phyloP scores from a whole-genome alignment of 2,329 filamentous ascomycete genomes.

The Herpotrichia juniperi region DNA sequence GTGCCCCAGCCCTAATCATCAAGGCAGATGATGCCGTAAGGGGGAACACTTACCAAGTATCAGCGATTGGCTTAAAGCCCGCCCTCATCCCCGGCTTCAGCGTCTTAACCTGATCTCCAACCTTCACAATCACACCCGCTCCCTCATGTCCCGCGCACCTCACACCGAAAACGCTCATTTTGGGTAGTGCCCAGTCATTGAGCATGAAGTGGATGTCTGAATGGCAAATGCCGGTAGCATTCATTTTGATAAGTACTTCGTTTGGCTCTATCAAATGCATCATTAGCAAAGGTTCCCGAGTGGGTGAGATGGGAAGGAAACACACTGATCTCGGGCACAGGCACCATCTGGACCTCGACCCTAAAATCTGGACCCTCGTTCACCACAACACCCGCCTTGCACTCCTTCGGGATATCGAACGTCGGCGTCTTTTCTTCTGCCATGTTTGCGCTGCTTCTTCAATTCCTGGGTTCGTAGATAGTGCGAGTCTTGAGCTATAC shows the following conservation, averaged over 20 bases:
- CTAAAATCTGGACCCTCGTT: slow-evolving; percentile 58
- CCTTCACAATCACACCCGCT: slow-evolving; percentile 63
- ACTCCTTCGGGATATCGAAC: slow-evolving; percentile 55
- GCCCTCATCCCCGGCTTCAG: slow-evolving; percentile 50
- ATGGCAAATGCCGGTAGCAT: slow-evolving; percentile 64
- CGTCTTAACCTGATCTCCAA: slow-evolving; percentile 59
- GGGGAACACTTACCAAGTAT: slow-evolving; percentile 11
- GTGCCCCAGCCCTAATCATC: background rate
- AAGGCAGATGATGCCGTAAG: background rate
- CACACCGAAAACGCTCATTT: slow-evolving; percentile 48
- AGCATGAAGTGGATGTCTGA: slow-evolving; percentile 65
- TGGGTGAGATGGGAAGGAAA: background rate
- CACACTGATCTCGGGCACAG: slow-evolving; percentile 55
- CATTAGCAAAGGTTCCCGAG: no score
- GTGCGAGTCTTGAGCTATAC: no score
- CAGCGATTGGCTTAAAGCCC: slow-evolving; percentile 36
- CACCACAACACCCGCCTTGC: slow-evolving; percentile 60
- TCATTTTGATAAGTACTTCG: slow-evolving; percentile 63
- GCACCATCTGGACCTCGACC: slow-evolving; percentile 54
- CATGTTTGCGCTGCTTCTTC: slow-evolving; percentile 15
- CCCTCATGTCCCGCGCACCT: slow-evolving; percentile 62
- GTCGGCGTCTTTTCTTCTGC: slow-evolving; percentile 29
- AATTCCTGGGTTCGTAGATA: no score
- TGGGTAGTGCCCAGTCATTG: slow-evolving; percentile 55
- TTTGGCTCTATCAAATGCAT: slow-evolving; percentile 50